These are phyloP conservation scores for Spinacia oleracea DNA, from an alignment of 179 eudicot genomes.

Conservation along the genomic window DNA sequence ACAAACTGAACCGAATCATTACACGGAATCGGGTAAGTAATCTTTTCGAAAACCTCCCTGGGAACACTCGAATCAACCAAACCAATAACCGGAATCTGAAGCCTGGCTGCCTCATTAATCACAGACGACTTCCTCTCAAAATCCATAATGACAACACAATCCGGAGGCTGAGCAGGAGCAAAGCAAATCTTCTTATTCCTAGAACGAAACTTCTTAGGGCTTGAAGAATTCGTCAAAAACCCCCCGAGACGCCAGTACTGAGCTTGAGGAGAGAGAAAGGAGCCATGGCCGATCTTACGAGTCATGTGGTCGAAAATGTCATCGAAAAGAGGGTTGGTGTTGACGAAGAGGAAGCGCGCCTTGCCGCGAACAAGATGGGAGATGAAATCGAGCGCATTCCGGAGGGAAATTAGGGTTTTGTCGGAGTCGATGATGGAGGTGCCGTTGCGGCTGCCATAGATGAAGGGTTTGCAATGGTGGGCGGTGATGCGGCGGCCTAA, in stretches of 20 bases:
- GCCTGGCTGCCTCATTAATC: conserved; percentile 57
- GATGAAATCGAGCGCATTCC: conserved; percentile 76
- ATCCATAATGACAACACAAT: conserved; percentile 80
- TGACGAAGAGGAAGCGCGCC: conserved; percentile 75
- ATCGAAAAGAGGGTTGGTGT: conserved; percentile 74
- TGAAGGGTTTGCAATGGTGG: conserved; percentile 72
- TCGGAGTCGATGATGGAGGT: conserved; percentile 77
- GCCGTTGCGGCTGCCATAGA: conserved; percentile 60
- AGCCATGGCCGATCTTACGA: conserved; percentile 39
- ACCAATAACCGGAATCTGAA: conserved; percentile 80
- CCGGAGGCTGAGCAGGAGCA: conserved; percentile 57
- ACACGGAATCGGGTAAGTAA: conserved; percentile 81
- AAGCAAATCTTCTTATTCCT: conserved; percentile 68
- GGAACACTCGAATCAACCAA: conserved; percentile 71
- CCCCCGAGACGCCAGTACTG: conserved; percentile 70
- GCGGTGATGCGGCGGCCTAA: conserved; percentile 51
- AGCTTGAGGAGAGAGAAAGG: conserved; percentile 26
- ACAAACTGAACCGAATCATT: conserved; percentile 88
- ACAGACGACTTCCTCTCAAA: conserved; percentile 67
- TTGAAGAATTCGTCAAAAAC: conserved; percentile 67
- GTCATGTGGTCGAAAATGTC: conserved; percentile 76
- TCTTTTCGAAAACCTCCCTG: conserved; percentile 50
- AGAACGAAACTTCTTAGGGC: conserved; percentile 73
- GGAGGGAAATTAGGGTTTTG: conserved; percentile 83
- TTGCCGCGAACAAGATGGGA: conserved; percentile 43